phyloP scores from a whole-genome alignment of 208 protist species.

The Wallacemonas sp. region DNA sequence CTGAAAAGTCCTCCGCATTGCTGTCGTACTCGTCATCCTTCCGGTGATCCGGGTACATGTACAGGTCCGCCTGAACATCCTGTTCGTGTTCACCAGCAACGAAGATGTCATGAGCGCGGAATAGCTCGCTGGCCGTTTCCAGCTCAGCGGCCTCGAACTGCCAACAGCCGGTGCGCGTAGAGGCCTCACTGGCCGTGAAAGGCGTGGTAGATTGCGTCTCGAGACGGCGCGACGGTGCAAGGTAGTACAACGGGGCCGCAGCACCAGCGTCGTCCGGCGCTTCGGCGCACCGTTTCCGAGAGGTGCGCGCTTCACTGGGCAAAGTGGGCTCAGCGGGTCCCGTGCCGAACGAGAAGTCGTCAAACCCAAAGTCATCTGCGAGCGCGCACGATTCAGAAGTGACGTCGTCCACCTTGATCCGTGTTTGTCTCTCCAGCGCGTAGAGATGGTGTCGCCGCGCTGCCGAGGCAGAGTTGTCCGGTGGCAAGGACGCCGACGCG shows the following conservation, averaged over 20 bases:
- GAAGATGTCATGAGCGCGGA: background rate
- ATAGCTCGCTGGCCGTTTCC: background rate
- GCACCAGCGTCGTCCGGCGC: background rate
- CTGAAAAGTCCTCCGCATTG: slow-evolving; percentile 85
- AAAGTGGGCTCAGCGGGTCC: background rate
- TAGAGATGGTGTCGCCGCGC: slow-evolving; percentile 1
- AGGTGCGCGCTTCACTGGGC: background rate
- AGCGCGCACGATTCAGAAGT: background rate
- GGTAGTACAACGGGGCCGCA: background rate
- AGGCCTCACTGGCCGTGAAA: background rate
- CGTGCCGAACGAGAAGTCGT: slow-evolving; percentile 19
- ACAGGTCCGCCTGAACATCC: slow-evolving; percentile 54
- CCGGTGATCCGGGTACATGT: slow-evolving; percentile 84
- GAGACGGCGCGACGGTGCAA: background rate
- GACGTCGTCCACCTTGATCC: too few relatives aligned
- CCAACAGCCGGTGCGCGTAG: background rate
- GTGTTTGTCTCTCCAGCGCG: background rate
- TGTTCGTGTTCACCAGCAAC: slow-evolving; percentile 13
- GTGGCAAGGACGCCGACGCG: background rate
- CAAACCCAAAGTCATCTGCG: slow-evolving; percentile 47
- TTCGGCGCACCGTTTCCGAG: background rate
- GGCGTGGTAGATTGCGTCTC: background rate
- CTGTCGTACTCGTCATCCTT: slow-evolving; percentile 91
- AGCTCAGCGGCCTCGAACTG: slow-evolving; percentile 13
- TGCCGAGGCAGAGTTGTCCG: too few relatives aligned